Evolutionary conservation across 1,139 yeast genomes (phyloP).

Genomic region (Suhomyces taliae): DNA sequence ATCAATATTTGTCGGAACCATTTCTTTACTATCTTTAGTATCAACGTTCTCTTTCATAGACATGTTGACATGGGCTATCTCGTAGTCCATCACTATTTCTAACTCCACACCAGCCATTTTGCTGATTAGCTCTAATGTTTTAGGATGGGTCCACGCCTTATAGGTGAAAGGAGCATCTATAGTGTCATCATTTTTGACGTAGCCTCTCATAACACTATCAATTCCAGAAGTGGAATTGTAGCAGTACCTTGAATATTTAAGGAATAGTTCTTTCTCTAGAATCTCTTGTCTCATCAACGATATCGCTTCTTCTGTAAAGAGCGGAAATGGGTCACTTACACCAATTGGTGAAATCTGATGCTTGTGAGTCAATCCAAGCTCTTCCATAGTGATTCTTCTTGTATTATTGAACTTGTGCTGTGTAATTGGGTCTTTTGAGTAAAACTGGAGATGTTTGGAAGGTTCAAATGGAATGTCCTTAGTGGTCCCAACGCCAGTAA

Average conservation of each 20-base stretch:
- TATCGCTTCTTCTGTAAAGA: conserved; percentile 58
- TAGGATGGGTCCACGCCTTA: conserved; percentile 59
- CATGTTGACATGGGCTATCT: conserved; percentile 52
- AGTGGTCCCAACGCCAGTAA: conserved; percentile 12
- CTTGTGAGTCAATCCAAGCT: conserved; percentile 38
- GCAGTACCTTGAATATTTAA: conserved; percentile 43
- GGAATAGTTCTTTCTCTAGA: conserved; percentile 43
- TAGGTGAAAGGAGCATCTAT: conserved; percentile 44
- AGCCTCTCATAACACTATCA: conserved; percentile 51
- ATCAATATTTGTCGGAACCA: conserved; percentile 1
- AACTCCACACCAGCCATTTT: conserved; percentile 58
- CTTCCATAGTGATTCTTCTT: conserved; percentile 48
- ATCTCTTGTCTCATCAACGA: conserved; percentile 55
- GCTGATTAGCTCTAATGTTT: conserved; percentile 48
- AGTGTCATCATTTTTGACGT: conserved; percentile 32
- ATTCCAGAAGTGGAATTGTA: conserved; percentile 45
- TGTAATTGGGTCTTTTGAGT: conserved; percentile 29
- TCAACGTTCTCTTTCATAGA: conserved; percentile 34
- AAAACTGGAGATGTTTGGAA: conserved; percentile 39
- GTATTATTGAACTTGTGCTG: conserved; percentile 32
- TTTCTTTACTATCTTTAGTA: conserved; percentile 10
- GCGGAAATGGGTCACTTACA: conserved; percentile 56
- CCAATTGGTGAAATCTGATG: conserved; percentile 51
- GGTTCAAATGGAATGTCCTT: conserved; percentile 38
- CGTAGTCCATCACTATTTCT: conserved; percentile 52